Conservation (phyloP, 2,329 filamentous ascomycete species). For the Fusarium sororula region DNA sequence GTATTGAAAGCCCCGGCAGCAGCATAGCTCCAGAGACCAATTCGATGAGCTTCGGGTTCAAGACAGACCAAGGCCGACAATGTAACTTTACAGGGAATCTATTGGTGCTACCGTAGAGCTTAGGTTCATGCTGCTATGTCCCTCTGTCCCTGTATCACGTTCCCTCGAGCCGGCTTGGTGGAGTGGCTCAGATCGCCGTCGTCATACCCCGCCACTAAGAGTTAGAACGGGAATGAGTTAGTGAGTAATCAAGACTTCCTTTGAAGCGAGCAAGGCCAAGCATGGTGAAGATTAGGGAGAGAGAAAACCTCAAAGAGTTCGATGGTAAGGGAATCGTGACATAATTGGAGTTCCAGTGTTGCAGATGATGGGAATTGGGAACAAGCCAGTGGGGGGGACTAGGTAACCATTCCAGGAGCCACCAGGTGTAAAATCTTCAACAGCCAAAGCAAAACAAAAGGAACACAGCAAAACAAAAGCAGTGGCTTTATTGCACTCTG, state of each 20-base stretch:
- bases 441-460: neutral
- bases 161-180: constrained; percentile 36
- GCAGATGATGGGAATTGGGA: neutral
- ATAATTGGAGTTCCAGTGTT: neutral
- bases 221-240: constrained; percentile 9
- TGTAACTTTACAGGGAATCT: constrained; percentile 14
- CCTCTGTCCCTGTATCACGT: constrained; percentile 25
- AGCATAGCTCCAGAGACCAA: neutral
- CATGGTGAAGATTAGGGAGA: neutral
- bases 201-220: constrained; percentile 38
- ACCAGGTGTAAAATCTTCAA: constrained; percentile 10
- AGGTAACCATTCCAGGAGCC: neutral
- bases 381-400: neutral
- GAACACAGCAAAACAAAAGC: neutral
- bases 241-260: neutral
- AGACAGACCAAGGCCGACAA: neutral
- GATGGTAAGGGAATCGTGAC: neutral
- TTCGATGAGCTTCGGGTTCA: neutral
- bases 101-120: neutral
- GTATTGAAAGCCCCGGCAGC: neutral
- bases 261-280: neutral
- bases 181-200: constrained; percentile 35
- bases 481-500: constrained; percentile 4
- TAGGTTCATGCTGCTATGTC: neutral
- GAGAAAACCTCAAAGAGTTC: neutral